Conservation (phyloP, 164 flowering plant species). For the Amborella trichopoda region DNA sequence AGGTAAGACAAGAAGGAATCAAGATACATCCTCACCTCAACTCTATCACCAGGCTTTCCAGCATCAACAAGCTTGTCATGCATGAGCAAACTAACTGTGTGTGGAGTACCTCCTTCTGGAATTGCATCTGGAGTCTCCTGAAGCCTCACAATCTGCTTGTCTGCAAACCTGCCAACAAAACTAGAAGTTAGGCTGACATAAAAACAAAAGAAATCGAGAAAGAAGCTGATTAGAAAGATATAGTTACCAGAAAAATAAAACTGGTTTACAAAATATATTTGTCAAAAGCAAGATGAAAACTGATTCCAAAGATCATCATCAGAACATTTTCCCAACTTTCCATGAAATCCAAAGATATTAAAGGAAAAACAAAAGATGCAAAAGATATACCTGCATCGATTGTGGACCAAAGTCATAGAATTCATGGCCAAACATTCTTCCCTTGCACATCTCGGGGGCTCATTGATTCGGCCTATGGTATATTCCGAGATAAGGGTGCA, state of each 20-base stretch:
- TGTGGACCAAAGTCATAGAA: slow-evolving; percentile 87
- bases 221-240: too few relatives aligned
- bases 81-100: slow-evolving; percentile 95
- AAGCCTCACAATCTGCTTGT: slow-evolving; percentile 90
- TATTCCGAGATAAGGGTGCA: too few relatives aligned
- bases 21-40: slow-evolving; percentile 65
- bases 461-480: slow-evolving; percentile 60
- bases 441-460: slow-evolving; percentile 60
- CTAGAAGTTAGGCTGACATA: background rate
- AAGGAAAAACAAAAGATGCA: too few relatives aligned
- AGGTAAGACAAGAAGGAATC: too few relatives aligned
- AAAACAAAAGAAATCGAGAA: background rate
- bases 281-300: too few relatives aligned
- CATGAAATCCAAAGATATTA: too few relatives aligned
- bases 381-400: slow-evolving; percentile 98
- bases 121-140: slow-evolving; percentile 99
- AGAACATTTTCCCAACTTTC: too few relatives aligned
- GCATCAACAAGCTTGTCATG: slow-evolving; percentile 90
- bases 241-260: too few relatives aligned
- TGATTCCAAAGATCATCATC: too few relatives aligned
- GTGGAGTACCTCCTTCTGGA: slow-evolving; percentile 98
- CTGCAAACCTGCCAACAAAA: slow-evolving; percentile 52
- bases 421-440: slow-evolving; percentile 70
- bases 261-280: too few relatives aligned
- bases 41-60: slow-evolving; percentile 97